Evolutionary conservation across 108 stramenopile species (phyloP).

Genomic region (Aurantiochytrium sp.): DNA sequence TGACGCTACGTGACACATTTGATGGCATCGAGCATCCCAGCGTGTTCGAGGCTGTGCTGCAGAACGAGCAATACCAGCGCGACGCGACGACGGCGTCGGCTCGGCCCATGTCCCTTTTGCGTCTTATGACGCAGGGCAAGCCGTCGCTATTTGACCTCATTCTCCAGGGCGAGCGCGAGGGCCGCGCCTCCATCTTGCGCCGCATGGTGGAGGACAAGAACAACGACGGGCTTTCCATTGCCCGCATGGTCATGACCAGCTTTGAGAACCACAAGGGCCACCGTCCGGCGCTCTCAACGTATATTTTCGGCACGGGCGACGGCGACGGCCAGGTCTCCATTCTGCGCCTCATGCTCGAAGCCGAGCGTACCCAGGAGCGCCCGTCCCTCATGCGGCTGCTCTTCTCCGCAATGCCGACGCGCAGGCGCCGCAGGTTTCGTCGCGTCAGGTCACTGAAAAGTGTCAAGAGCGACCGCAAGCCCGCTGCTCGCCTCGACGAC

Average conservation of each 20-base stretch:
- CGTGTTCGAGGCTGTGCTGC: background rate
- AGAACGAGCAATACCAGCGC: background rate
- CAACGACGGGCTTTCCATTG: background rate
- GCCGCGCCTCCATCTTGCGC: background rate
- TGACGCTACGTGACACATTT: background rate
- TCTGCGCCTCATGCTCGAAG: background rate
- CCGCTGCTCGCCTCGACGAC: background rate
- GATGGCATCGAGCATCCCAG: background rate
- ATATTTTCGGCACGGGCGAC: background rate
- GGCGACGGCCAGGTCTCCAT: background rate
- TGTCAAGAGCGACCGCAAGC: background rate
- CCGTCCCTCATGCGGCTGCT: background rate
- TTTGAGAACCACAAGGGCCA: constrained; percentile 21
- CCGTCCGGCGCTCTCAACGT: background rate
- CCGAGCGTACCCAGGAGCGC: background rate
- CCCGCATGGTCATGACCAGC: constrained; percentile 8
- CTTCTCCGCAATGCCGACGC: background rate
- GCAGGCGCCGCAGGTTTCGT: background rate
- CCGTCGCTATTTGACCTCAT: background rate
- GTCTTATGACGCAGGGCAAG: background rate
- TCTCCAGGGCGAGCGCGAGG: background rate
- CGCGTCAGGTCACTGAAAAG: too few species aligned
- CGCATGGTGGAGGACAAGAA: background rate
- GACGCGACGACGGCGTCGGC: background rate
- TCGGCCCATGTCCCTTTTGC: background rate